Evolutionary conservation across 2,329 filamentous ascomycete species (phyloP), one percentile per base, ranked within the genome.

Genomic region (Aspergillus ruber): DNA sequence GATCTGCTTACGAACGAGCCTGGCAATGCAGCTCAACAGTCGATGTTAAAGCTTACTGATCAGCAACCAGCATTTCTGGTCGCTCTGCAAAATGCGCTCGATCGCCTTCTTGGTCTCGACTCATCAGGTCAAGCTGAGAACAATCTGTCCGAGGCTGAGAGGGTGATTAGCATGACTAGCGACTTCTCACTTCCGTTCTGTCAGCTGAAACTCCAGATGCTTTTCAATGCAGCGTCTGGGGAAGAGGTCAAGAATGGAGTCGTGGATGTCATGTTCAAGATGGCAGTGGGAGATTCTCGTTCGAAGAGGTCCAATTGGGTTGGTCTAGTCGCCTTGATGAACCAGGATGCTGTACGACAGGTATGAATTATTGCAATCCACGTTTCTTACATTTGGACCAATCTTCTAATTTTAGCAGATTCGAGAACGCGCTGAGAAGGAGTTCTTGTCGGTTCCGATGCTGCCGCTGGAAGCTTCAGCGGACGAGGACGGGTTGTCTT

Each of bases 181-280:
- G 63, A 71, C 46, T 70, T 74, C 48, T 73, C 71, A 8, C 59
- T 73, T 21, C 67, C 70, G 4, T 67, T 70, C 38, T 71, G 68
- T 42, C 67, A 71, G 41, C 50, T 72, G 49, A 71, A 72, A 48
- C 57, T 73, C 9, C 67, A 70, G 45, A 53, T 68, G n/a, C 53
- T 70, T 13, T 69, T 72, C 50, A 61, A 62, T 29, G 58, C 56
- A 17, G 62, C 62, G 18, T 50, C 61, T 7, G 54, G 56, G 15
- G 51, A 56, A 6, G 55, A 61, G 6, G 57, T 62, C 15, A 62
- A 55, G 44, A 62, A 57, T 33, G 58, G 51, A 20, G 62, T 73
- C 21, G 60, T 70, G 33, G 66, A 72, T 48, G 56, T 66, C 20
- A 64, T 71, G 58, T 71, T 71, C 52, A 67, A 66, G 45, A 63